Evolutionary conservation across 768 basidiomycete genomes (phyloP), one percentile per base, ranked within the genome.

Genomic region (Rhizopogon roseolus): DNA sequence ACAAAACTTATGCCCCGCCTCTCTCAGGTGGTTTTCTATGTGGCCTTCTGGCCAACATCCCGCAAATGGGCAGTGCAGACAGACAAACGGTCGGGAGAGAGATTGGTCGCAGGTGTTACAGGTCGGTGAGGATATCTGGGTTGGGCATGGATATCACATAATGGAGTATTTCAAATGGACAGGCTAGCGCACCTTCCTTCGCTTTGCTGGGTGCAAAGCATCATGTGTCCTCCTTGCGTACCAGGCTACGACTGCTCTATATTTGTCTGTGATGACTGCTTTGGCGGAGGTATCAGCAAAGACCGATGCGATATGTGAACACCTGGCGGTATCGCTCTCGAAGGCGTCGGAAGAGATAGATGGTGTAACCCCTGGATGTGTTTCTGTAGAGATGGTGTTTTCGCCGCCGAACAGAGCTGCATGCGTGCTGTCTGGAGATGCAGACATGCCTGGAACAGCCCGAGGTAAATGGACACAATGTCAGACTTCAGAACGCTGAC

Each of bases 41-140:
- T 93, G 90, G 3, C 73, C 74, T 41, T 72, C 73, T 11, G 66
- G 56, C 89, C 89, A 92, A 57, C 90, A 91, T 6, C 85, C 89
- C 9, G 78, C 73, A 62, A 75, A 86, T 4, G 80, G 62, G 60
- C 90, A 93, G n/a, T 83, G 77, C 6, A 92, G 71, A 59, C 90
- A 93, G 3, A 79, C 82, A 61, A 86, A 84, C 0, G 90, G 87
- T 22, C 88, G 74, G 1, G 81, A 72, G 28, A 90, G 71, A 1
- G 81, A 62, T 1, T 75, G 49, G 8, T 71, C 68, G 62, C 90
- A 93, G 11, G 73, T 76, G 8, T 77, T 80, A 63, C 90, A 92
- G 3, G 76, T 69, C 10, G 90, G 90, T 16, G 76, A 72, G 4
- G 85, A 67, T 34, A 80, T 64, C 84, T 86, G 41, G 1, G 29